Evolutionary conservation across 306 rosid species (phyloP).

Genomic region (Quercus gilva): DNA sequence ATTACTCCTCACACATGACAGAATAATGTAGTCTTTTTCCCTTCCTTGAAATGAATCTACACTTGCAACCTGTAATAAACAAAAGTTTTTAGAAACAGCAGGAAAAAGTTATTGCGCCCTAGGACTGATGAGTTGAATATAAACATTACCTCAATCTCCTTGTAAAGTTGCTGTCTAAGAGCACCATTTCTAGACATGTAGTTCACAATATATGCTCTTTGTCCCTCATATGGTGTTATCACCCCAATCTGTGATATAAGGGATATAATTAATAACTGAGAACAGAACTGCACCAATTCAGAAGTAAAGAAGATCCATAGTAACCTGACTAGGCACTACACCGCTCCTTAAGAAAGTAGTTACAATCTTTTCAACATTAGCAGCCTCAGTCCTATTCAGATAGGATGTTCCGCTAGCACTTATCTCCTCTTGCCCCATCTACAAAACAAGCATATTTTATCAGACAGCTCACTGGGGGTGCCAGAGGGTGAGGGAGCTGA

Average conservation of each 20-base stretch:
- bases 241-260: constrained; percentile 74
- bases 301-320: neutral
- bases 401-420: constrained; percentile 99
- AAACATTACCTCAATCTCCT: constrained; percentile 86
- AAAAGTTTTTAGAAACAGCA: constrained; percentile 8
- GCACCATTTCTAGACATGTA: constrained; percentile 97
- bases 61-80: constrained; percentile 84
- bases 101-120: constrained; percentile 1
- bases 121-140: neutral
- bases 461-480: neutral
- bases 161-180: constrained; percentile 98
- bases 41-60: constrained; percentile 99
- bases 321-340: constrained; percentile 94
- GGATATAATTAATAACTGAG: neutral
- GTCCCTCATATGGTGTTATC: constrained; percentile 98
- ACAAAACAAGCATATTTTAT: constrained; percentile 23
- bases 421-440: constrained; percentile 99
- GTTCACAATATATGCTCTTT: constrained; percentile 96
- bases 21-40: constrained; percentile 95
- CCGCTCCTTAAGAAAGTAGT: constrained; percentile 98
- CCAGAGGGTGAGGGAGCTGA: neutral
- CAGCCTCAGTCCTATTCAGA: constrained; percentile 97
- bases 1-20: constrained; percentile 97
- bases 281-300: neutral
- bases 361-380: constrained; percentile 98